Evolutionary conservation across 192 early-diverging fungal species (phyloP).

Genomic region (Fimicolochytrium jonesii): DNA sequence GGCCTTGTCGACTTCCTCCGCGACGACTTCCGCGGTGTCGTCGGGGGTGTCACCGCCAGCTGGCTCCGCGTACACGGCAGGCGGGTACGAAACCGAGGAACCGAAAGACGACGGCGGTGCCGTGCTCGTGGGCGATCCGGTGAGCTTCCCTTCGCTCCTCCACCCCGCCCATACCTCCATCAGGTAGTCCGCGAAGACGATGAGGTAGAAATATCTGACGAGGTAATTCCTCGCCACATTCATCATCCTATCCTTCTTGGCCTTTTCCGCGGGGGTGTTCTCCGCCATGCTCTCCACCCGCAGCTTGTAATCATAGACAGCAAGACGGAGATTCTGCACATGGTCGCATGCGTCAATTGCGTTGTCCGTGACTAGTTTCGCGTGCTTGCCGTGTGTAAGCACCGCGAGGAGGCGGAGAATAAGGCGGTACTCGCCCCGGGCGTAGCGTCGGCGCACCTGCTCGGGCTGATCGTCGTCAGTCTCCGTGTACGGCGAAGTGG

Average conservation of each 20-base stretch:
- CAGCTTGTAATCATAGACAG: slow-evolving; percentile 57
- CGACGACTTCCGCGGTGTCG: too few species aligned
- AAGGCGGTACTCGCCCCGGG: slow-evolving; percentile 52
- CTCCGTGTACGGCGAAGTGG: too few species aligned
- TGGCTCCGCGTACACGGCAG: too few species aligned
- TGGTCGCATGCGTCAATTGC: slow-evolving; percentile 63
- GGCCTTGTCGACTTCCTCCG: too few species aligned
- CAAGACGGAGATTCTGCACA: slow-evolving; percentile 60
- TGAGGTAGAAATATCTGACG: slow-evolving; percentile 60
- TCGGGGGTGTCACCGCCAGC: too few species aligned
- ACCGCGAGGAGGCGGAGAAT: slow-evolving; percentile 58
- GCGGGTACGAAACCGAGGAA: too few species aligned
- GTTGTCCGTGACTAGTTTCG: slow-evolving; percentile 53
- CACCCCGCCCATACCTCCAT: slow-evolving; percentile 37
- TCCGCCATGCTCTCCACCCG: slow-evolving; percentile 43
- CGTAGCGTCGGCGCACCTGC: slow-evolving; percentile 34
- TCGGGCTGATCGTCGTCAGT: slow-evolving; percentile 1
- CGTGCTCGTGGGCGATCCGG: too few species aligned
- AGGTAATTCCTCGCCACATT: slow-evolving; percentile 55
- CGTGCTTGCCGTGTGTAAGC: slow-evolving; percentile 55
- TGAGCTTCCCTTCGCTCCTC: slow-evolving; percentile 6
- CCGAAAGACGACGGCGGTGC: too few species aligned
- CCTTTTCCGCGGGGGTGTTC: too few species aligned
- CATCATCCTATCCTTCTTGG: slow-evolving; percentile 31
- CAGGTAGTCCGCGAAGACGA: slow-evolving; percentile 64